A percentile compares a stretch with the other conserved stretches of the same genome.
These are phyloP conservation scores for Martiniozyma asiatica DNA, from an alignment of 1,139 yeast genomes.

Conservation along the genomic window DNA sequence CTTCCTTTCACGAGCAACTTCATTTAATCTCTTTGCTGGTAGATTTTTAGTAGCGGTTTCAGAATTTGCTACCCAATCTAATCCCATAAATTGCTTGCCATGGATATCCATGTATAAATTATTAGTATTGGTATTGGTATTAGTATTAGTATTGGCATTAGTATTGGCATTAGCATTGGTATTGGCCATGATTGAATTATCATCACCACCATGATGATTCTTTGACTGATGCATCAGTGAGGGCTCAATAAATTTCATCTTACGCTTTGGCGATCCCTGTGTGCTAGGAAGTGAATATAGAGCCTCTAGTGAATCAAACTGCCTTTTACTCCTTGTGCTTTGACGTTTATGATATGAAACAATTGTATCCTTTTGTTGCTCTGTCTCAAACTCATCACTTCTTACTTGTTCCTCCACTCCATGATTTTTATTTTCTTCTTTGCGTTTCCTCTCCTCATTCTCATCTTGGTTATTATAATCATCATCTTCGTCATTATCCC, in stretches of 20 bases:
- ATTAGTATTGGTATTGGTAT: not conserved
- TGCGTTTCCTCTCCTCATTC: too few species aligned
- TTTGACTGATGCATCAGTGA: conserved; percentile 1
- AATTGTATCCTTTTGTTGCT: too few species aligned
- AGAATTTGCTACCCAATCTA: not conserved
- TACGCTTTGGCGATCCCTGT: too few species aligned
- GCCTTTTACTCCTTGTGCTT: too few species aligned
- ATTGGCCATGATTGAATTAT: too few species aligned
- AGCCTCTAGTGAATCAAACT: too few species aligned
- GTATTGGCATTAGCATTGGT: not conserved
- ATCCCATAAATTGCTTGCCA: not conserved
- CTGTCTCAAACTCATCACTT: too few species aligned
- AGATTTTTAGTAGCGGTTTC: not conserved
- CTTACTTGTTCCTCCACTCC: too few species aligned
- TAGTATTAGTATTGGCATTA: not conserved
- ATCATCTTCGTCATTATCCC: conserved; percentile 5
- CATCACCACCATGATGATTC: not conserved
- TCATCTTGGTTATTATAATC: conserved; percentile 2
- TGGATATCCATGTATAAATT: not conserved
- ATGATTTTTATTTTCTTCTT: too few species aligned
- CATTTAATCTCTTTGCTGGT: not conserved
- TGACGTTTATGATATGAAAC: too few species aligned
- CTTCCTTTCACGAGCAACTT: not conserved
- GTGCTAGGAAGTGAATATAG: too few species aligned
- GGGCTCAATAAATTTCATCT: too few species aligned